phyloP scores from a whole-genome alignment of 73 alveolate species.

The Tetrahymena thermophila region DNA sequence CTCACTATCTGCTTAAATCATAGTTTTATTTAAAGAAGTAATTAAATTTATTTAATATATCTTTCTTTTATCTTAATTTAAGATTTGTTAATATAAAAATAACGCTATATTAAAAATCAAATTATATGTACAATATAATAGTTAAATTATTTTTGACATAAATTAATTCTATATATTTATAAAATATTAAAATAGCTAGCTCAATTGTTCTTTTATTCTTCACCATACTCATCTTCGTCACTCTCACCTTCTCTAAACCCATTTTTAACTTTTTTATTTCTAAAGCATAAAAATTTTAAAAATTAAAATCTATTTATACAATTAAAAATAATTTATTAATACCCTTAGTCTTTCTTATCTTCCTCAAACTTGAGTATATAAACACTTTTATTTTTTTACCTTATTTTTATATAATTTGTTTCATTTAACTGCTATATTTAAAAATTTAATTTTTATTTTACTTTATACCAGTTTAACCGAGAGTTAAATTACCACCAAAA shows the following conservation, averaged over 20 bases:
- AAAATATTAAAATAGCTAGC: neutral
- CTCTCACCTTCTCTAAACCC: neutral
- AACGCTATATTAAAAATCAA: neutral
- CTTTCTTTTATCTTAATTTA: too few relatives aligned
- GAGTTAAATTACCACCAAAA: neutral
- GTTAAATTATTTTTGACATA: neutral
- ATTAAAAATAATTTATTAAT: neutral
- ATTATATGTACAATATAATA: neutral
- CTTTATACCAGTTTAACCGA: neutral
- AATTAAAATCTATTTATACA: too few relatives aligned
- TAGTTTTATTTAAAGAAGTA: too few relatives aligned
- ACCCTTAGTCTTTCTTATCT: neutral
- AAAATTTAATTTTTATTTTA: neutral
- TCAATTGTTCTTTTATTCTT: neutral
- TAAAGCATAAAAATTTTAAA: neutral
- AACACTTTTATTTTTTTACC: neutral
- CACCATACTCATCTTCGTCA: neutral
- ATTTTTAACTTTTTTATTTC: neutral
- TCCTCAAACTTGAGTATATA: neutral
- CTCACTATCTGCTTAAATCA: too few relatives aligned
- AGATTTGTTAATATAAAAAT: too few relatives aligned
- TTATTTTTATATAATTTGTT: neutral
- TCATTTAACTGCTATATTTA: neutral
- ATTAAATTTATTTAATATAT: too few relatives aligned
- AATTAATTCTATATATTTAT: neutral